These are phyloP conservation scores for Xylariaceae sp. DNA, from an alignment of 2,329 filamentous ascomycete genomes.

Conservation along the genomic window DNA sequence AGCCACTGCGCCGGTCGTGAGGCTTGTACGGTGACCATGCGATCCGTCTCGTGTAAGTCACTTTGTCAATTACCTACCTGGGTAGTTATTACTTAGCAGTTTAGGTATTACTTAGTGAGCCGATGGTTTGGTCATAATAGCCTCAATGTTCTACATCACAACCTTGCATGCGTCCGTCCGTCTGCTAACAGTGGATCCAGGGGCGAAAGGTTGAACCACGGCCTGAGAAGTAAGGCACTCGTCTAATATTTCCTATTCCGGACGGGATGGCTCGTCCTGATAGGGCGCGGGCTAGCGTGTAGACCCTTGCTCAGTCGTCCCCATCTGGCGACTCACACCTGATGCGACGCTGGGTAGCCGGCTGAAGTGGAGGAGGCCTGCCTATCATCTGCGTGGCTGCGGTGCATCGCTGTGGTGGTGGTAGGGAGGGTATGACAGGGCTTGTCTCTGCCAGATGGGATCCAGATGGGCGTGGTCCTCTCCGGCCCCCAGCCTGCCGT, in stretches of 20 bases:
- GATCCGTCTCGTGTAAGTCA: neutral
- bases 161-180: neutral
- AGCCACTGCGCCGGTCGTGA: neutral
- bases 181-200: too few species aligned
- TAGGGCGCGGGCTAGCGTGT: constrained; percentile 8
- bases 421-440: too few species aligned
- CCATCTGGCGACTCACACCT: neutral
- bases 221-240: constrained; percentile 2
- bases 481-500: neutral
- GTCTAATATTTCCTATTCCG: constrained; percentile 19
- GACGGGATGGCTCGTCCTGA: constrained; percentile 9
- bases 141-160: constrained; percentile 1
- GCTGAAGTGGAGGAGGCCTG: constrained; percentile 8
- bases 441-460: too few species aligned
- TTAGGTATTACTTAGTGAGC: neutral
- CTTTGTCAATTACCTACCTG: neutral
- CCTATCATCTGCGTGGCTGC: constrained; percentile 4
- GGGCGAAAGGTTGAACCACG: too few species aligned
- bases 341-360: neutral
- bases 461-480: too few species aligned
- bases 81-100: too few species aligned
- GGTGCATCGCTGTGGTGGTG: neutral
- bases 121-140: neutral
- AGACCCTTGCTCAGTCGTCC: neutral
- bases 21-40: neutral